These are phyloP conservation scores for Neurospora hispaniola DNA, from an alignment of 495 filamentous ascomycete genomes.

Conservation along the genomic window DNA sequence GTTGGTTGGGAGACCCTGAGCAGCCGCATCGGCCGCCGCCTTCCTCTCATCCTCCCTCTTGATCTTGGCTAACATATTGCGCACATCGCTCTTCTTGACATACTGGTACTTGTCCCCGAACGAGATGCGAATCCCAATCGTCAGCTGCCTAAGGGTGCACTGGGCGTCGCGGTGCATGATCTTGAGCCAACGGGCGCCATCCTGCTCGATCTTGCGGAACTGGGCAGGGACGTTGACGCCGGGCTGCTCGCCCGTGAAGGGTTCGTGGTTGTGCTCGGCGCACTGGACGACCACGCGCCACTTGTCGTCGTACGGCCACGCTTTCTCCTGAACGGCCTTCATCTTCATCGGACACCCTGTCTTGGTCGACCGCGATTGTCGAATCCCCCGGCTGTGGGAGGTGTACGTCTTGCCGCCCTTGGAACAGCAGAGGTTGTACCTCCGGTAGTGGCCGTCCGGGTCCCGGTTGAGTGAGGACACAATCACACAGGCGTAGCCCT, in stretches of 20 bases:
- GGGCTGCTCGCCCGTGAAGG: constrained; percentile 22
- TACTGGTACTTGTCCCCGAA: constrained; percentile 31
- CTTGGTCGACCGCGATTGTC: constrained; percentile 20
- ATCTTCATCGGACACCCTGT: constrained; percentile 26
- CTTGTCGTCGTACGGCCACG: constrained; percentile 26
- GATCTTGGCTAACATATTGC: constrained; percentile 26
- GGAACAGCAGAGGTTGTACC: constrained; percentile 27
- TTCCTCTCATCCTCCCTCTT: constrained; percentile 25
- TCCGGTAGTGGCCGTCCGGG: constrained; percentile 21
- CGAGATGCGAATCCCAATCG: constrained; percentile 24
- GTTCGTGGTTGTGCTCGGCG: constrained; percentile 27
- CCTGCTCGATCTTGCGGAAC: constrained; percentile 27
- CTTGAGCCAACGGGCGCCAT: constrained; percentile 25
- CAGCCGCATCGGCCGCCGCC: constrained; percentile 11
- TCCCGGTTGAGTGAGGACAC: constrained; percentile 25
- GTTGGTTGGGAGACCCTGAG: constrained; percentile 15
- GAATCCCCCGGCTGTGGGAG: constrained; percentile 20
- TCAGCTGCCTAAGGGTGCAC: constrained; percentile 23
- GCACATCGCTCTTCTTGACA: constrained; percentile 24
- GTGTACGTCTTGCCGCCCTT: constrained; percentile 28
- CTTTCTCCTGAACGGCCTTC: constrained; percentile 25
- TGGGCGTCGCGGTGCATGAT: constrained; percentile 29
- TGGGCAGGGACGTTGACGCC: constrained; percentile 20
- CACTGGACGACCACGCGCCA: constrained; percentile 26
- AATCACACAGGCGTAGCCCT: constrained; percentile 25